Conservation (phyloP, 352 stramenopile species). For the Phytophthora melonis region DNA sequence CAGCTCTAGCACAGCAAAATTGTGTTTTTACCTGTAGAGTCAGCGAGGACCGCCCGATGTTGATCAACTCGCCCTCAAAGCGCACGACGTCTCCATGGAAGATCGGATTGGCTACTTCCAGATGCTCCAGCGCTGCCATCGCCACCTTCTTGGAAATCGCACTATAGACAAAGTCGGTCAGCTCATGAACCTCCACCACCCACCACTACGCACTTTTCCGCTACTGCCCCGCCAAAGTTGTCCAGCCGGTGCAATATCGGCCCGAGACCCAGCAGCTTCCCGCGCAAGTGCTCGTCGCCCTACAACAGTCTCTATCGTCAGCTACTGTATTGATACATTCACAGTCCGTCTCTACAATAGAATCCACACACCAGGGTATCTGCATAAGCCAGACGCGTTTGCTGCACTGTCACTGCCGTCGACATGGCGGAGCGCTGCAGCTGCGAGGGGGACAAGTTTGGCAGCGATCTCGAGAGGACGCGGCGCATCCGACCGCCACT, state of each 20-base stretch:
- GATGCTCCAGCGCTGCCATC: conserved; percentile 35
- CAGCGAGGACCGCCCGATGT: conserved; percentile 44
- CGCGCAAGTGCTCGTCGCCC: conserved; percentile 59
- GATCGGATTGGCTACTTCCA: conserved; percentile 48
- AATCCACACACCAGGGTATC: conserved; percentile 50
- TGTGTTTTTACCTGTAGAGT: conserved; percentile 37
- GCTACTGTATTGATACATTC: not conserved
- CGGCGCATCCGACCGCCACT: conserved; percentile 8
- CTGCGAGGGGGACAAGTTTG: not conserved
- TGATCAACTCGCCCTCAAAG: conserved; percentile 48
- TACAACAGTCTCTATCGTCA: conserved; percentile 7
- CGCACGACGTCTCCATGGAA: conserved; percentile 53
- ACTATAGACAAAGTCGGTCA: conserved; percentile 2
- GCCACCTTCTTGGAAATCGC: conserved; percentile 24
- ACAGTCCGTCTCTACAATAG: not conserved
- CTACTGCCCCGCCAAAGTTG: conserved; percentile 48
- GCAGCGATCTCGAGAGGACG: not conserved
- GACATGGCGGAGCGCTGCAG: conserved; percentile 10
- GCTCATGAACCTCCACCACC: not conserved
- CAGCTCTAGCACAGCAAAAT: not conserved
- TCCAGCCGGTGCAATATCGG: conserved; percentile 64
- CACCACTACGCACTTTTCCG: conserved; percentile 38
- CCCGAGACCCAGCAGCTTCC: conserved; percentile 57
- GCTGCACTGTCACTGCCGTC: conserved; percentile 25
- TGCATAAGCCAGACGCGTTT: conserved; percentile 54